These are phyloP conservation scores for Pseudonitzschia delicatissima DNA, from an alignment of 108 stramenopile species.

Conservation along the genomic window DNA sequence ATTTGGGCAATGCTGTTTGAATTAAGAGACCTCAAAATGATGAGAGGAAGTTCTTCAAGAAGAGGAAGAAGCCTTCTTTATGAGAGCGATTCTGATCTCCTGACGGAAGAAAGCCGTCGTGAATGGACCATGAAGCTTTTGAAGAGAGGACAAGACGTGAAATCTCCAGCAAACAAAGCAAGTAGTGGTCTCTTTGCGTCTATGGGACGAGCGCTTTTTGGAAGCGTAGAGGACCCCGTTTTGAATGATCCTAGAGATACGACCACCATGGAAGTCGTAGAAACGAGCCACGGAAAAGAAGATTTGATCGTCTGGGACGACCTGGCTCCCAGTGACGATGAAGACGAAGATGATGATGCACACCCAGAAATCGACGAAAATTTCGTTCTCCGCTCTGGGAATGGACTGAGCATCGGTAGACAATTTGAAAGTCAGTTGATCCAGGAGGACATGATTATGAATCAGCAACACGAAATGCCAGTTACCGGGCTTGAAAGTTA, in stretches of 20 bases:
- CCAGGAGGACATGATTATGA: conserved; percentile 52
- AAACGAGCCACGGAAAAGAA: conserved; percentile 64
- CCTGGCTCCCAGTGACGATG: conserved; percentile 69
- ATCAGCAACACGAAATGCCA: conserved; percentile 46
- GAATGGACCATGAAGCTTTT: conserved; percentile 58
- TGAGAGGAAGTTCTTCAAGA: conserved; percentile 33
- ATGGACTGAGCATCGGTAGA: conserved; percentile 43
- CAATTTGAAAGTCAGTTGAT: conserved; percentile 69
- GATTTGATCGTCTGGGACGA: conserved; percentile 72
- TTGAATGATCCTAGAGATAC: conserved; percentile 2
- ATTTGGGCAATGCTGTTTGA: conserved; percentile 81
- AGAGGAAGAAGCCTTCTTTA: conserved; percentile 33
- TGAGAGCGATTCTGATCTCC: conserved; percentile 74
- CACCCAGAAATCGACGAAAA: conserved; percentile 20
- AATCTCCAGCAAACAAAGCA: conserved; percentile 19
- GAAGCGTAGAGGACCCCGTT: conserved; percentile 25
- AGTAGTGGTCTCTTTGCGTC: conserved; percentile 28
- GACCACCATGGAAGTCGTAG: conserved; percentile 12
- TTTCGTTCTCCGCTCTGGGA: conserved; percentile 14
- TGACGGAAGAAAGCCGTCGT: conserved; percentile 45
- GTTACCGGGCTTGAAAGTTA: conserved; percentile 79
- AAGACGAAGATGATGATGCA: conserved; percentile 26
- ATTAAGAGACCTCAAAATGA: conserved; percentile 72
- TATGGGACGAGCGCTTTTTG: conserved; percentile 43
- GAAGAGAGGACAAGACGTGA: conserved; percentile 38